Base-by-base conservation (phyloP, 176 grass and related monocot species). In the Oryza longistaminata region DNA sequence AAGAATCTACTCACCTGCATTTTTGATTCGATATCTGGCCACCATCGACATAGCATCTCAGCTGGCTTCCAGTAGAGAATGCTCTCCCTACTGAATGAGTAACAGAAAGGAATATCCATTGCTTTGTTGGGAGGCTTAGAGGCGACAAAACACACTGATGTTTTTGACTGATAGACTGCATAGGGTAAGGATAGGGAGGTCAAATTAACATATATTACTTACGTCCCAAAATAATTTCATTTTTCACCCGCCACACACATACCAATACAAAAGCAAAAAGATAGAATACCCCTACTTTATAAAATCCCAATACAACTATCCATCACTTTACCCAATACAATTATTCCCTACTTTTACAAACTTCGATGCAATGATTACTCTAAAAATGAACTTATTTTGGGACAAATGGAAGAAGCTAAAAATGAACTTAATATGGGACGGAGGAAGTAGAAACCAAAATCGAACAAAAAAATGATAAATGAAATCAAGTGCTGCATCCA, bases 1-100 rank as follows among this genome's bases (percentile, higher is more conserved):
- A 55, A 71, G 73, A 71, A 70, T 71, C 35, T 17, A 60, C 80
- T 50, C 39, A 94, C 96, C 93, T 93, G 88, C 96, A 98, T 83
- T 95, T 98, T 79, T 98, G 91, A 68, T 91, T 89, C 39, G 93
- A 95, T 89, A 95, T 72, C 58, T 95, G 84, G 75, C 93, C 82
- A 0, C 91, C 93, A 81, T 98, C 96, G 21, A 98, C 64, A 85
- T 98, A 95, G 75, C 91, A 93, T 85, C 89, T 93, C 78, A 98
- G 81, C 42, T 92, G 91, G 70, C 96, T 98, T 58, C 96, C 96
- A 71, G 90, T 89, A 79, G 96, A 98, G 86, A 98, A 98, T 69
- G 96, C 90, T 80, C 96, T 95, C 66, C 96, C 96, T 72, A 95
- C 77, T 80, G 93, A 94, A 85, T 98, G 96, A 83, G 93, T 98